Conservation (phyloP, 2,329 filamentous ascomycete species). For the Aspergillus tanneri region DNA sequence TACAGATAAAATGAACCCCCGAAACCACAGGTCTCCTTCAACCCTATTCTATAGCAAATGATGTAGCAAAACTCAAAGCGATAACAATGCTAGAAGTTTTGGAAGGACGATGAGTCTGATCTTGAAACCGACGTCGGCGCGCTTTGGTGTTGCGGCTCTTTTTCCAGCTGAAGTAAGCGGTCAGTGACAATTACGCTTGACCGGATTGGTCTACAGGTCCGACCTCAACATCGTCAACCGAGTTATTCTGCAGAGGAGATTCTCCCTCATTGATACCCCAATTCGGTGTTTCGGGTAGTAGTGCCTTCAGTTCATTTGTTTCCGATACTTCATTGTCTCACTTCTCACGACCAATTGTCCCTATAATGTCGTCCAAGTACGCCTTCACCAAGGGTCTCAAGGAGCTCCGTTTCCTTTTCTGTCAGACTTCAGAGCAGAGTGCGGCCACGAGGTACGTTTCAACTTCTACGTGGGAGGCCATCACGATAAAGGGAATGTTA, state of each 20-base stretch:
- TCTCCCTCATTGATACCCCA: slow-evolving; percentile 15
- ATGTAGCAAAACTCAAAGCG: slow-evolving; percentile 11
- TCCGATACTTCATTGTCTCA: slow-evolving; percentile 3
- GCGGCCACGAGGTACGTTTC: slow-evolving; percentile 73
- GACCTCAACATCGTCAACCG: slow-evolving; percentile 14
- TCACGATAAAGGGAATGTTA: not conserved
- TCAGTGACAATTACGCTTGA: slow-evolving; percentile 22
- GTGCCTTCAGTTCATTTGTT: slow-evolving; percentile 4
- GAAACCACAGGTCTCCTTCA: not conserved
- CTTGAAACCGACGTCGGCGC: slow-evolving; percentile 21
- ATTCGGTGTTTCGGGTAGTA: slow-evolving; percentile 15
- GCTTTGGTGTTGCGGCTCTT: slow-evolving; percentile 18
- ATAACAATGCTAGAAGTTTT: not conserved
- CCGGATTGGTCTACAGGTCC: slow-evolving; percentile 22
- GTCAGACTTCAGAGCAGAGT: slow-evolving; percentile 89
- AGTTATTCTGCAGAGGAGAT: too few species aligned
- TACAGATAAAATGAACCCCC: not conserved
- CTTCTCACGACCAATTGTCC: slow-evolving; percentile 9
- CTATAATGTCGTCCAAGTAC: slow-evolving; percentile 84
- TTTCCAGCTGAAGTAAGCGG: slow-evolving; percentile 33
- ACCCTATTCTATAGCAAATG: slow-evolving; percentile 12
- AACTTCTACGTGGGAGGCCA: not conserved
- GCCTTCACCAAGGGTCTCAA: slow-evolving; percentile 84
- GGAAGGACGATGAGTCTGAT: not conserved
- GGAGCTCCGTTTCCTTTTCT: slow-evolving; percentile 96